phyloP scores from a whole-genome alignment of 1,284 basidiomycete genomes.

The Stereum hirsutum region DNA sequence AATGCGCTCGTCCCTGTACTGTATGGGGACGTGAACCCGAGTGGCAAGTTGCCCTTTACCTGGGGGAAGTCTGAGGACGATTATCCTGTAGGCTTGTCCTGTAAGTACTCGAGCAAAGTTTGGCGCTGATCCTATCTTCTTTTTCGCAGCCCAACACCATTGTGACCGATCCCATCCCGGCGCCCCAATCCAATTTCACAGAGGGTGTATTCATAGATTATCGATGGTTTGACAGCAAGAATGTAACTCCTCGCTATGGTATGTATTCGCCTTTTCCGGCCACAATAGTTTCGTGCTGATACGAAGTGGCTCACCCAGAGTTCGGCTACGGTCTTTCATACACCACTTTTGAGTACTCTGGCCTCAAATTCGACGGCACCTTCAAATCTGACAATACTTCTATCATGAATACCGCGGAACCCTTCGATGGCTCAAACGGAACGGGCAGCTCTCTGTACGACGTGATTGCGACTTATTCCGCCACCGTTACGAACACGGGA shows the following conservation, averaged over 20 bases:
- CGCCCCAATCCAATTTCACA: no score
- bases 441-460: slow-evolving; percentile 39
- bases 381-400: slow-evolving; percentile 30
- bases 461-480: slow-evolving; percentile 41
- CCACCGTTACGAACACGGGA: slow-evolving; percentile 50
- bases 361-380: no score
- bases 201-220: no score
- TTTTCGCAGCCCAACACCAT: no score
- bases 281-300: no score
- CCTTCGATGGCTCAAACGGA: slow-evolving; percentile 43
- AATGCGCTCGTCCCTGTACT: slow-evolving; percentile 69
- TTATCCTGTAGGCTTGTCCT: slow-evolving; percentile 61
- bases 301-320: no score
- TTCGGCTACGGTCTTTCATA: slow-evolving; percentile 86
- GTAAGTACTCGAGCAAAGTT: no score
- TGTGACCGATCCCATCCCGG: no score
- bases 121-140: no score
- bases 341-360: slow-evolving; percentile 65
- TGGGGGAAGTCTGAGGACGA: slow-evolving; percentile 63
- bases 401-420: slow-evolving; percentile 21
- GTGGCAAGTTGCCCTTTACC: slow-evolving; percentile 73
- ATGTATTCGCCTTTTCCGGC: no score
- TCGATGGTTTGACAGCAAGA: slow-evolving; percentile 16
- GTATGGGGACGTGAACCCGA: slow-evolving; percentile 68
- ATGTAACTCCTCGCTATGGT: slow-evolving; percentile 53